Evolutionary conservation across 768 basidiomycete genomes (phyloP), one percentile per base, ranked within the genome.

Genomic region (Tricholoma flavovirens): DNA sequence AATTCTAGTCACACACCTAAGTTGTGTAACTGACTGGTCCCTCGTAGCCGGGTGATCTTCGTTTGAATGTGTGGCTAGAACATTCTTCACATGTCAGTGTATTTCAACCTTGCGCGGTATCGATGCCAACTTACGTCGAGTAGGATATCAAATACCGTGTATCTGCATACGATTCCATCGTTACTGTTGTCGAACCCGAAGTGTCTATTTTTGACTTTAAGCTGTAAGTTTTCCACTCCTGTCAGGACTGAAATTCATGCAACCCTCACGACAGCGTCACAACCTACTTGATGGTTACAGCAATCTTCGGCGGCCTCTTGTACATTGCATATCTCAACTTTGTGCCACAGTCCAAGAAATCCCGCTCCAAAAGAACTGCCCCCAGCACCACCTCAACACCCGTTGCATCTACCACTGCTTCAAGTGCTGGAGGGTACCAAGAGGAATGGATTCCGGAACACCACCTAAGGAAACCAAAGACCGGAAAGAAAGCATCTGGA

Each of bases 391-490:
- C 81, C 52, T 84, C 80, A 55, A 70, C 82, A 4, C 81, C 87
- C 8, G 77, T 80, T 35, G 78, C 78, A 26, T 60, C 81, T 7
- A 79, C 80, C 33, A 86, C 86, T 6, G 84, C 85, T 30, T 83
- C 83, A 21, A 82, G 84, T 33, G 77, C 83, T 2, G 80, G 84
- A 36, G 85, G 83, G 43, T 92, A 93, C 62, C 83, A 89, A 64
- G 88, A 93, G 66, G 91, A 93, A 64, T 93, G 91, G 91, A 93
- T 93, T 61, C 91, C 91, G n/a, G 87, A 88, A 61, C 88, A 91
- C 64, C 91, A 93, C 63, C 74, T 91, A 58, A 87, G 82, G 75
- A 88, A 88, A 69, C 56, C 71, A 30, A 89, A 79, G 62, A 77
- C 79, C 59, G 77, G 32, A 24, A 53, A 53, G 52, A 53, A 53